phyloP scores from a whole-genome alignment of 495 filamentous ascomycete species.

The Penicillium mononematosum region DNA sequence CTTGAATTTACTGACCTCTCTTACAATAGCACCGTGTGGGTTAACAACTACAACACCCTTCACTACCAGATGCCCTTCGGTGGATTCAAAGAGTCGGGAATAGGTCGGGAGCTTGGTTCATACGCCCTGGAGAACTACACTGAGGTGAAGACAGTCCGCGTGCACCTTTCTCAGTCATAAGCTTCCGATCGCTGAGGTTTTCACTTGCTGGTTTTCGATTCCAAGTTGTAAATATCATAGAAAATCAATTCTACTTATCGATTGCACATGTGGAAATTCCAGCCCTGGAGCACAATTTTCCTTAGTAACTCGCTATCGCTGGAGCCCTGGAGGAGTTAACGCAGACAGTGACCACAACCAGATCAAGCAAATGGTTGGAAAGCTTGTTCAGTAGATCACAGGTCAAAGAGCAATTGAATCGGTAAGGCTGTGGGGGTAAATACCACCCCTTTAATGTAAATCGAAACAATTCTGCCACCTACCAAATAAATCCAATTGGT shows the following conservation, averaged over 20 bases:
- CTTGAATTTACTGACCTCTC: neutral
- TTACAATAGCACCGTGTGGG: slow-evolving; percentile 66
- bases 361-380: neutral
- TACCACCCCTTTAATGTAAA: no score
- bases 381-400: neutral
- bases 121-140: slow-evolving; percentile 77
- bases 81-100: slow-evolving; percentile 84
- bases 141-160: slow-evolving; percentile 59
- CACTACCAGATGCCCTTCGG: slow-evolving; percentile 75
- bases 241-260: neutral
- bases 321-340: no score
- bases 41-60: slow-evolving; percentile 71
- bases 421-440: no score
- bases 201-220: neutral
- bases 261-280: neutral
- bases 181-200: neutral
- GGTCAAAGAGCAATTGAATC: neutral
- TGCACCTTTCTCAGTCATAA: neutral
- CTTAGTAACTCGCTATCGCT: neutral
- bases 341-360: neutral
- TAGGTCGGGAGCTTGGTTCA: slow-evolving; percentile 72
- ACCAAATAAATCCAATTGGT: neutral
- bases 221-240: neutral
- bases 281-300: neutral
- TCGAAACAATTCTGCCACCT: neutral